Evolutionary conservation across 2,329 filamentous ascomycete genomes (phyloP).

Genomic region (Xylariaceae sp.): DNA sequence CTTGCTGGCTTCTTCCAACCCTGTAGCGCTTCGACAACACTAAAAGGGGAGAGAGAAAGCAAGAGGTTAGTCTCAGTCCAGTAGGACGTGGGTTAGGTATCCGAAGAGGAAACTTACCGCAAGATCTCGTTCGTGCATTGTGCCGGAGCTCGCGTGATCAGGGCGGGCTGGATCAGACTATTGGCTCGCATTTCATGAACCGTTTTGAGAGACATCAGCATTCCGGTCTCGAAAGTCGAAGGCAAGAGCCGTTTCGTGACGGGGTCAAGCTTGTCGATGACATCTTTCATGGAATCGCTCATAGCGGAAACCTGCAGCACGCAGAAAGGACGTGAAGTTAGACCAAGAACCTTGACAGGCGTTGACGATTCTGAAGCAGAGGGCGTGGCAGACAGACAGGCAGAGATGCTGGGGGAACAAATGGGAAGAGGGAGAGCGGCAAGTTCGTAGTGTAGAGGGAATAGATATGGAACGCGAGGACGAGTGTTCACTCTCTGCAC

Average conservation of each 20-base stretch:
- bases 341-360: conserved; percentile 7
- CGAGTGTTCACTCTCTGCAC: not conserved
- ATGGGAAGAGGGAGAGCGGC: not conserved
- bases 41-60: not conserved
- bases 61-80: conserved; percentile 27
- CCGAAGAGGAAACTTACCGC: conserved; percentile 48
- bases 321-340: conserved; percentile 28
- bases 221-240: conserved; percentile 29
- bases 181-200: conserved; percentile 58
- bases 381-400: conserved; percentile 2
- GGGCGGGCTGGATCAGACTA: conserved; percentile 55
- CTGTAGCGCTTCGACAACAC: conserved; percentile 51
- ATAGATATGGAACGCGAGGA: conserved; percentile 2
- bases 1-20: conserved; percentile 58
- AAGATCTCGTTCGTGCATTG: conserved; percentile 68
- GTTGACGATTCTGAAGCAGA: conserved; percentile 4
- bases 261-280: conserved; percentile 36
- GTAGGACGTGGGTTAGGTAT: not conserved
- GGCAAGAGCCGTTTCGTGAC: conserved; percentile 32
- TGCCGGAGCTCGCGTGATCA: conserved; percentile 66
- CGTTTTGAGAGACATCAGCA: conserved; percentile 58
- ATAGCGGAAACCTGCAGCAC: conserved; percentile 33
- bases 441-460: conserved; percentile 2
- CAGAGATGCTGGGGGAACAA: not conserved
- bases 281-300: conserved; percentile 36